Percentiles rank a stretch among this genome's conserved stretches.
Conservation (phyloP, 148 eudicot genomes). For the Camellia lanceoleosa region DNA sequence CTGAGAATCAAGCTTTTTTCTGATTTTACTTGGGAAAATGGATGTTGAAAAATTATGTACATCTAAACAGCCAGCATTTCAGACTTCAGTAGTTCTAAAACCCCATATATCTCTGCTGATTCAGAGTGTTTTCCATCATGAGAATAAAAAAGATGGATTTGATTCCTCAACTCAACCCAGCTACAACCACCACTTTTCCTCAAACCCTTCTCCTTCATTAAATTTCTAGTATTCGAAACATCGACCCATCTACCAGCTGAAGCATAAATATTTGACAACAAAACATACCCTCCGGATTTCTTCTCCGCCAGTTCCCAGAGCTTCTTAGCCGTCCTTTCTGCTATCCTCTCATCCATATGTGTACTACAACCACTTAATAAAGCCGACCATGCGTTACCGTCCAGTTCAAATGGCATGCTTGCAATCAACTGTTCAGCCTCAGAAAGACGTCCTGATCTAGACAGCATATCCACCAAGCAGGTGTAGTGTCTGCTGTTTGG, state of each 20-base stretch:
- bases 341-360: conserved; percentile 26
- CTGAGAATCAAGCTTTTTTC: background rate
- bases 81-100: conserved; percentile 30
- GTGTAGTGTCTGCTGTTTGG: conserved; percentile 40
- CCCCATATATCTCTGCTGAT: conserved; percentile 26
- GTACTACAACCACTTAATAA: conserved; percentile 36
- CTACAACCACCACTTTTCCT: conserved; percentile 42
- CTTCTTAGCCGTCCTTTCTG: conserved; percentile 29
- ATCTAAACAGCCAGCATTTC: conserved; percentile 27
- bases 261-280: conserved; percentile 47
- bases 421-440: conserved; percentile 39
- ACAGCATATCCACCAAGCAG: conserved; percentile 42
- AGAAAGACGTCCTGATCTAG: conserved; percentile 41
- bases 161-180: conserved; percentile 45
- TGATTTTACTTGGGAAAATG: background rate
- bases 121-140: conserved; percentile 34
- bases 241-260: conserved; percentile 48
- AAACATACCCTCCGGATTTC: conserved; percentile 36
- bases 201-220: conserved; percentile 39
- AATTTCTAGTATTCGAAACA: conserved; percentile 30
- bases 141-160: conserved; percentile 34
- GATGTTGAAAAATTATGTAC: background rate
- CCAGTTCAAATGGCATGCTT: conserved; percentile 36
- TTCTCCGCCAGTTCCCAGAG: conserved; percentile 30
- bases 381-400: conserved; percentile 38